phyloP scores from a whole-genome alignment of 2,329 filamentous ascomycete genomes.

The Ophiostoma australiae region DNA sequence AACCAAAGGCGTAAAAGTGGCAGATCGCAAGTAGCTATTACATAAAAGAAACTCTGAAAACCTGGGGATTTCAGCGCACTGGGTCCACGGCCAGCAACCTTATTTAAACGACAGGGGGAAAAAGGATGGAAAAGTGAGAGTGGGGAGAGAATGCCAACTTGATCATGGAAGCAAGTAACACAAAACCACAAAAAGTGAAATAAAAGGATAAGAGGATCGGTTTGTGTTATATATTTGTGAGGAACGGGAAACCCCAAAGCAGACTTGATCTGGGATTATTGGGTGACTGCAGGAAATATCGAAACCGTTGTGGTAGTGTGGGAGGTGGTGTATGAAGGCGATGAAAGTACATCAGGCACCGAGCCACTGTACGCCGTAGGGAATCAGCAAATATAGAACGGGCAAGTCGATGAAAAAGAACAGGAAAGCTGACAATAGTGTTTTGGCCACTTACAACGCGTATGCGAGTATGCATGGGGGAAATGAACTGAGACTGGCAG shows the following conservation, averaged over 20 bases:
- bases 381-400: neutral
- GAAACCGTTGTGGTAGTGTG: too few species aligned
- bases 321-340: too few species aligned
- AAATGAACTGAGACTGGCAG: neutral
- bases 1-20: neutral
- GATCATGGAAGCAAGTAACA: neutral
- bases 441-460: neutral
- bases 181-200: neutral
- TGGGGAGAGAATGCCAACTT: neutral
- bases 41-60: neutral
- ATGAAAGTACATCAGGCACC: neutral
- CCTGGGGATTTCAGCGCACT: neutral
- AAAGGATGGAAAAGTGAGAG: neutral
- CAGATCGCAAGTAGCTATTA: neutral
- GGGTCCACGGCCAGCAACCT: neutral
- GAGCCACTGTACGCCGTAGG: neutral
- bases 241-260: neutral
- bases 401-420: neutral
- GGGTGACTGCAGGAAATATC: neutral
- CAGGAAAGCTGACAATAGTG: neutral
- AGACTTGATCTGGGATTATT: neutral
- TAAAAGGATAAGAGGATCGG: neutral
- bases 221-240: neutral
- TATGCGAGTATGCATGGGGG: neutral
- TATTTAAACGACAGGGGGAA: neutral